Evolutionary conservation across 2,329 filamentous ascomycete species (phyloP), one percentile per base, ranked within the genome.

Genomic region (Curvularia verruculosa): DNA sequence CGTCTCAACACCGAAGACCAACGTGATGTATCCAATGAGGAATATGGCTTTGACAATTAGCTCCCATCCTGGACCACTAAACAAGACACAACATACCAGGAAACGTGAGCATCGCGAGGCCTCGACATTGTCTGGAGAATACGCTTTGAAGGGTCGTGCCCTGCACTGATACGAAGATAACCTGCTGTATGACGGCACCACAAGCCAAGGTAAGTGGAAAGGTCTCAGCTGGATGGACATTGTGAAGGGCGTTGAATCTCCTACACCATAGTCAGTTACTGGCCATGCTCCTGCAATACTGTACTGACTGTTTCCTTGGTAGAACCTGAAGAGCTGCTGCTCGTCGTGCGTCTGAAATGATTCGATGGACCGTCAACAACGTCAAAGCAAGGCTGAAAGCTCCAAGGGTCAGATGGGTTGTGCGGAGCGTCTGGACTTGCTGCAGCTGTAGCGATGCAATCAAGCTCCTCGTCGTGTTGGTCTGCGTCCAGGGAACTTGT

Each of bases 1-100:
- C 31, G 84, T 81, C 71, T 91, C 88, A 56, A 88, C 60, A 13
- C 84, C 85, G 63, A 90, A 89, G 15, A 89, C 80, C 19, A 89
- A 68, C 63, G 89, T 87, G 29, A 87, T 82, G 60, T 83, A 89
- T 24, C 87, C 87, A 8, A 86, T 82, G 50, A 90, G 81, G 66
- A 90, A 89, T 34, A 89, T 80, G 7, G 85, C 88, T 89, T 54
- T 5, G 15, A 18, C 21, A 15, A 59, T 75, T 18, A 75, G 71
- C 28, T 15, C n/a, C 3, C 26, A 5, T 28, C 0, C 15, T 36
- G 18, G 18, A n/a, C n/a, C 28, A 29, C 31, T 5, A 18, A 29
- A n/a, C 7, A 26, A 39, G 39, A 34, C 9, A 18, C 5, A n/a
- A 69, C 74, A 21, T 74, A 78, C 76, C 67, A 34, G 76, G 75